Conservation (phyloP, 2,329 filamentous ascomycete genomes). For the Xylaria sp. region DNA sequence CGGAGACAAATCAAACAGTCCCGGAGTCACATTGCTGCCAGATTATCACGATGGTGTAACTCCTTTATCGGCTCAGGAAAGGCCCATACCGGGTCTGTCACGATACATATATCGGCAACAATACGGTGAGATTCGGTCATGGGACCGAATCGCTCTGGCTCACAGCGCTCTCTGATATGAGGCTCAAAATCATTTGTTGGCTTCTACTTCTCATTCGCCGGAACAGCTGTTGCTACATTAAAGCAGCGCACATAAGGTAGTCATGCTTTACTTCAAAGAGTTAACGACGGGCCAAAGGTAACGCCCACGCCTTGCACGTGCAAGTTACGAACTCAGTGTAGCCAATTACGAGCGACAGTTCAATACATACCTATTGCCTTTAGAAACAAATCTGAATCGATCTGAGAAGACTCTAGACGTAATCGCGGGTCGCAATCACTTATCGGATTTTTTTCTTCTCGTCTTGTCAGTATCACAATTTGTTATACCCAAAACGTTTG, state of each 20-base stretch:
- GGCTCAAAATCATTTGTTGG: background rate
- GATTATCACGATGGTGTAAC: constrained; percentile 12
- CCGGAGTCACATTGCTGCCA: background rate
- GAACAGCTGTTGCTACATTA: constrained; percentile 8
- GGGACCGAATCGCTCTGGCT: constrained; percentile 7
- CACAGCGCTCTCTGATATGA: constrained; percentile 21
- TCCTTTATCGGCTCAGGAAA: constrained; percentile 26
- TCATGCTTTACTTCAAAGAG: constrained; percentile 10
- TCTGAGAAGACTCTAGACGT: background rate
- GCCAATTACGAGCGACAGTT: background rate
- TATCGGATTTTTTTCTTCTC: background rate
- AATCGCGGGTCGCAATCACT: no score
- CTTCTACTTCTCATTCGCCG: constrained; percentile 14
- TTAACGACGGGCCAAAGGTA: background rate
- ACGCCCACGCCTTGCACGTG: background rate
- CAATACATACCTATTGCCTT: background rate
- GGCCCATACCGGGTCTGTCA: constrained; percentile 1
- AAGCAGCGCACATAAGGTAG: constrained; percentile 19
- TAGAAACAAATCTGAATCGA: background rate
- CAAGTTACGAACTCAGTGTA: background rate
- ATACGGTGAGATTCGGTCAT: constrained; percentile 29
- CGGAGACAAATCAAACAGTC: background rate
- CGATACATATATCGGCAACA: background rate
- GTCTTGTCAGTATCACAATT: background rate
- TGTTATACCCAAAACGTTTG: background rate